phyloP scores from a whole-genome alignment of 305 asterid species.

The Fraxinus ornus region DNA sequence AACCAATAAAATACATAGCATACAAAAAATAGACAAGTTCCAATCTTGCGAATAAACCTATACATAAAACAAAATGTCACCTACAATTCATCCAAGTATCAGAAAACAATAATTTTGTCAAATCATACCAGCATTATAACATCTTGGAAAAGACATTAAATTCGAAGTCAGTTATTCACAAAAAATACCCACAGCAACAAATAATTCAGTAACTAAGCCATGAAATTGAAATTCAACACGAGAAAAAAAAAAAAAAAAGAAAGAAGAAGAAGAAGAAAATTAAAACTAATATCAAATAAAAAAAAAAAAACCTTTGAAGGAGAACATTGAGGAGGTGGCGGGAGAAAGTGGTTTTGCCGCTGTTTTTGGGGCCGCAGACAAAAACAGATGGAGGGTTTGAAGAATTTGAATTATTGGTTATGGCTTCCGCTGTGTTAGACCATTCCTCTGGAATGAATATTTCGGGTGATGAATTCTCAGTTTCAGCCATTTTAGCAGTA shows the following conservation, averaged over 20 bases:
- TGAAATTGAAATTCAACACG: background rate
- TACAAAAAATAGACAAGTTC: background rate
- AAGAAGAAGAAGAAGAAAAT: background rate
- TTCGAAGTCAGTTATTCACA: background rate
- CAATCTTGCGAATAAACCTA: conserved; percentile 3
- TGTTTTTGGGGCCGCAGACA: conserved; percentile 85
- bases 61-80: background rate
- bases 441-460: conserved; percentile 69
- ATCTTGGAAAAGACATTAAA: background rate
- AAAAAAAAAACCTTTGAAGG: conserved; percentile 52
- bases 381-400: conserved; percentile 47
- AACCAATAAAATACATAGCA: background rate
- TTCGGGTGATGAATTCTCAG: conserved; percentile 38
- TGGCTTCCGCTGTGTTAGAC: conserved; percentile 59
- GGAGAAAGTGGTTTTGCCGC: conserved; percentile 91
- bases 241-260: background rate
- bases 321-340: conserved; percentile 81
- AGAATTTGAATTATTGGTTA: conserved; percentile 42
- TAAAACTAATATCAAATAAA: background rate
- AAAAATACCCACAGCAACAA: background rate
- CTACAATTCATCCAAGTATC: background rate
- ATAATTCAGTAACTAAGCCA: conserved; percentile 4
- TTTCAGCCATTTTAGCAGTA: conserved; percentile 24
- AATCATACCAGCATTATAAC: background rate
- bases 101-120: background rate